phyloP scores from a whole-genome alignment of 1,284 basidiomycete genomes.

The Afroboletus lepidellus region DNA sequence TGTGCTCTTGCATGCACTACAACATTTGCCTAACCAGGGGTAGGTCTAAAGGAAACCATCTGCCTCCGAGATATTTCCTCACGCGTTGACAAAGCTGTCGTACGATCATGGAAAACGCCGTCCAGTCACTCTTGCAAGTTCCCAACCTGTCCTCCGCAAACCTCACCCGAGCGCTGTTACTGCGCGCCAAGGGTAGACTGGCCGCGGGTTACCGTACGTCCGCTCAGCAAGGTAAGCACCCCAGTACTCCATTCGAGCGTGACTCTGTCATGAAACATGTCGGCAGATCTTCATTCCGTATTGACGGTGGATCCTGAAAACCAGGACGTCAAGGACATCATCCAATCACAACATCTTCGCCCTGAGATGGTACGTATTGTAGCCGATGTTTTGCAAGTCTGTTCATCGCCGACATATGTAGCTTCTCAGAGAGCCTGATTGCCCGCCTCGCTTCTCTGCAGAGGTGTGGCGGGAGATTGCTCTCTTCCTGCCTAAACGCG shows the following conservation, averaged over 20 bases:
- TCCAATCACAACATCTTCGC: constrained; percentile 41
- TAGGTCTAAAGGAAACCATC: constrained; percentile 27
- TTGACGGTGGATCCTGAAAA: constrained; percentile 65
- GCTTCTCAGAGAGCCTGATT: constrained; percentile 35
- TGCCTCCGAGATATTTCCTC: constrained; percentile 21
- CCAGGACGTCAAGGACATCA: constrained; percentile 60
- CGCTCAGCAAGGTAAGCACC: constrained; percentile 58
- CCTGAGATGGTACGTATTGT: constrained; percentile 31
- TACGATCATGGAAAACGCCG: constrained; percentile 69
- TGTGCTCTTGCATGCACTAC: constrained; percentile 61
- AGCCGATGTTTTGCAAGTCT: not conserved
- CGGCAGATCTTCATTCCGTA: constrained; percentile 61
- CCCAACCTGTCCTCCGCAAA: constrained; percentile 51
- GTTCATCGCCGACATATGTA: constrained; percentile 10
- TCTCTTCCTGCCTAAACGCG: constrained; percentile 57
- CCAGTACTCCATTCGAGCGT: not conserved
- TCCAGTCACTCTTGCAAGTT: constrained; percentile 65
- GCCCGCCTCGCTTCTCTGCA: constrained; percentile 50
- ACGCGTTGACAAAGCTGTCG: constrained; percentile 44
- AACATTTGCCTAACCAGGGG: constrained; percentile 48
- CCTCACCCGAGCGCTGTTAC: constrained; percentile 56
- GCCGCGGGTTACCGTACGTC: constrained; percentile 56
- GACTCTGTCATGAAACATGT: constrained; percentile 9
- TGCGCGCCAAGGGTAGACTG: constrained; percentile 62
- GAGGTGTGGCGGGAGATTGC: constrained; percentile 74